phyloP scores from a whole-genome alignment of 2,329 filamentous ascomycete species.

The Tympanopsis confertula region DNA sequence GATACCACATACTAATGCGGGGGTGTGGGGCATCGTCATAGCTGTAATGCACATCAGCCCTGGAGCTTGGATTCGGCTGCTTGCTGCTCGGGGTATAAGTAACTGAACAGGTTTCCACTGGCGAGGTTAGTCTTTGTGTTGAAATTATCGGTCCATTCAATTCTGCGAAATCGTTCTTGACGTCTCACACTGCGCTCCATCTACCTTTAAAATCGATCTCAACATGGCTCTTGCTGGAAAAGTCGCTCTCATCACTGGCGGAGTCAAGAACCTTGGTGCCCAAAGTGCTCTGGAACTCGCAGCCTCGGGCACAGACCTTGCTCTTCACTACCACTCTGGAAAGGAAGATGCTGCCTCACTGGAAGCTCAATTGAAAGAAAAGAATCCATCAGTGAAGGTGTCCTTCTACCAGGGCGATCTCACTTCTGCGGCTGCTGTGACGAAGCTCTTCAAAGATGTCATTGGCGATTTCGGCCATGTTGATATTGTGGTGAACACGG shows the following conservation, averaged over 20 bases:
- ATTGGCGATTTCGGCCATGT: slow-evolving; percentile 28
- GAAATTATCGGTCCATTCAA: too few relatives aligned
- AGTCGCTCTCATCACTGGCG: neutral
- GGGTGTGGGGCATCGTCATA: too few relatives aligned
- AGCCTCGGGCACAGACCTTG: slow-evolving; percentile 10
- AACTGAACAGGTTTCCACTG: too few relatives aligned
- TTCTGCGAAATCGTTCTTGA: neutral
- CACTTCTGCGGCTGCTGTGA: slow-evolving; percentile 23
- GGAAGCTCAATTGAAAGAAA: slow-evolving; percentile 20
- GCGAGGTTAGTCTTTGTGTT: too few relatives aligned
- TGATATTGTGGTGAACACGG: slow-evolving; percentile 36
- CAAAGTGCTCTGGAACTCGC: neutral
- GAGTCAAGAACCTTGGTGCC: neutral
- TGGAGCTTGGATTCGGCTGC: too few relatives aligned
- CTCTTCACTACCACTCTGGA: slow-evolving; percentile 28
- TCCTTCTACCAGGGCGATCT: slow-evolving; percentile 29
- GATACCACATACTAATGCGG: too few relatives aligned
- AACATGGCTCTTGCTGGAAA: neutral
- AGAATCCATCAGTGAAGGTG: slow-evolving; percentile 17
- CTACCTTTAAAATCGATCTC: neutral
- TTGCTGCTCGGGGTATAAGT: too few relatives aligned
- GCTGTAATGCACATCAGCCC: too few relatives aligned
- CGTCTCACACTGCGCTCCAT: neutral
- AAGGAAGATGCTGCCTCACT: slow-evolving; percentile 21
- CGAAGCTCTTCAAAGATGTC: slow-evolving; percentile 24